Base-by-base conservation (phyloP, 2,329 filamentous ascomycete species). In the Hypoxylon sp. region DNA sequence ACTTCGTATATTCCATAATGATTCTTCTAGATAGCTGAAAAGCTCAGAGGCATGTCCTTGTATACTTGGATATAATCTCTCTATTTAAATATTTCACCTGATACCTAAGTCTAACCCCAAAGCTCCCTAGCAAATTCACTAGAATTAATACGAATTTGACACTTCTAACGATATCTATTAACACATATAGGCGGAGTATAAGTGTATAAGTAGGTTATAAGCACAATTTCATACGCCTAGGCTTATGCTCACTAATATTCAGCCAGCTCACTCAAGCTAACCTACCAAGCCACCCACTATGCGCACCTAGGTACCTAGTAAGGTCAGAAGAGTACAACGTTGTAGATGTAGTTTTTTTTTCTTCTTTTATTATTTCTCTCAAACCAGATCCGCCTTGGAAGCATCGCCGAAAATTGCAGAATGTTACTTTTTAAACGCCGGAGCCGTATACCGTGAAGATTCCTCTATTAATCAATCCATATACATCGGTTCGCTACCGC, bases 401-500 rank as follows among this genome's bases (percentile, higher is more conserved):
- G 29, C 47, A 65, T 52, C n/a, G 39, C 55, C 44, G 26, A 35
- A 55, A 22, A 33, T 39, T 53, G 39, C 17, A 22, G 39, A 44
- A 22, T 31, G 29, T 53, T 70, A 26, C 24, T 65, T 71, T 70
- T 71, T 70, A 22, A 71, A 71, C 70, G 67, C 70, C 69, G 33
- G 31, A 51, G 55, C 39, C 60, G n/a, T 55, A 44, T 44, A 26
- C 58, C 46, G 26, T 53, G 46, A 57, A 44, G 24, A 13, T 55
- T 48, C 48, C 52, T 67, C 55, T 76, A 78, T 75, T 57, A 86
- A 70, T 86, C 84, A 44, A 44, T 86, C 84, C 81, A 86, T 83
- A 73, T 85, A 87, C 83, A 88, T 86, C 42, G 81, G 78, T 61
- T 87, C 85, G 44, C 80, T 79, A 51, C 81, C 80, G 37, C 81